These are phyloP conservation scores for Metschnikowia matae DNA, from an alignment of 805 yeast genomes.

Conservation along the genomic window DNA sequence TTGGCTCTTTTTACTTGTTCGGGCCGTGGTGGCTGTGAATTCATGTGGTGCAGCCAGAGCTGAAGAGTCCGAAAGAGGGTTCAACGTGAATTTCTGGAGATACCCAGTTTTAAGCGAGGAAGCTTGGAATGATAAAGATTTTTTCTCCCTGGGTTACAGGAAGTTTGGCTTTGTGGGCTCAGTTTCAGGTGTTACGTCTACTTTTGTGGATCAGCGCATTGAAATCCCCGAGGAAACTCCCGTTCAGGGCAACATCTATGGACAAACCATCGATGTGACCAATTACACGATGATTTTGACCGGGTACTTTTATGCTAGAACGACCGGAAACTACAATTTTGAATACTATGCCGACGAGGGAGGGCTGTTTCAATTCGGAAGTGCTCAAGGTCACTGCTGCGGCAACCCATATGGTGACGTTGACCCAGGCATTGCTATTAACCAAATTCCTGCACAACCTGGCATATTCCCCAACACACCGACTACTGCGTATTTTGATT, in stretches of 20 bases:
- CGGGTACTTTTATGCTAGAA: neutral
- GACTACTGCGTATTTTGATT: neutral
- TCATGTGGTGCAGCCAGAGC: too few relatives aligned
- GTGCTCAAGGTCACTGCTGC: constrained; percentile 6
- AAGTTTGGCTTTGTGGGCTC: constrained; percentile 3
- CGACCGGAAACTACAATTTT: neutral
- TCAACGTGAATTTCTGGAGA: neutral
- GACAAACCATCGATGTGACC: neutral
- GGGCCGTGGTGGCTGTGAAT: too few relatives aligned
- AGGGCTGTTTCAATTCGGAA: neutral
- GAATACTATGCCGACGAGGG: neutral
- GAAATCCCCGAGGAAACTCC: neutral
- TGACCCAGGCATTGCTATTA: constrained; percentile 7
- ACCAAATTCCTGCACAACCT: constrained; percentile 8
- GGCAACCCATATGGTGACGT: constrained; percentile 13
- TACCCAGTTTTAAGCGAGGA: neutral
- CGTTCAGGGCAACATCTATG: neutral
- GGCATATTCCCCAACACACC: constrained; percentile 7
- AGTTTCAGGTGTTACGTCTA: neutral
- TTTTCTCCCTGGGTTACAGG: constrained; percentile 1
- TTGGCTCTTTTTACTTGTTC: too few relatives aligned
- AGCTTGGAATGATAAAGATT: constrained; percentile 1
- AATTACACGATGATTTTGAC: neutral
- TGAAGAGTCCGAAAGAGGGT: neutral
- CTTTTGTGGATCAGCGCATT: neutral